Percentiles rank a stretch among this genome's conserved stretches.
phyloP scores from a whole-genome alignment of 345 rosid genomes.

The Boechera retrofracta region DNA sequence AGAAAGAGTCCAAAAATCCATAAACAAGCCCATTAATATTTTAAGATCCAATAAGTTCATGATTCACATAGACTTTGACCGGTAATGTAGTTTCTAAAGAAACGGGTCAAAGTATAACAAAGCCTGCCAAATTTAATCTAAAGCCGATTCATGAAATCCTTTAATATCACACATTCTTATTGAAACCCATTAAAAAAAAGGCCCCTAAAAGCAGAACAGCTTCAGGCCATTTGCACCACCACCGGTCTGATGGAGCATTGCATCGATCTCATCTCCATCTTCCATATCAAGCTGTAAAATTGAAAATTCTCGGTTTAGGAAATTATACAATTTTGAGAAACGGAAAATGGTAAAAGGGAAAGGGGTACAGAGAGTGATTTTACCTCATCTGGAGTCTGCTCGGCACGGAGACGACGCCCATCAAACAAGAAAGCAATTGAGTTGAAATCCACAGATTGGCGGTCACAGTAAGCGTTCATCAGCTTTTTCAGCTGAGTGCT shows the following conservation, averaged over 20 bases:
- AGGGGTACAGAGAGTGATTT: neutral
- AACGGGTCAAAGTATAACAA: conserved; percentile 25
- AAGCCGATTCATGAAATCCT: conserved; percentile 19
- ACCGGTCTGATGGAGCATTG: conserved; percentile 91
- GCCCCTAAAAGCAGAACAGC: conserved; percentile 32
- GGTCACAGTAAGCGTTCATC: conserved; percentile 84
- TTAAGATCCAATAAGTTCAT: conserved; percentile 19
- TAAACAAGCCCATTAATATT: conserved; percentile 24
- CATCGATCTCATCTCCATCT: conserved; percentile 91
- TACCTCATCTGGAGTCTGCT: conserved; percentile 98
- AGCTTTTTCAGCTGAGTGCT: conserved; percentile 81
- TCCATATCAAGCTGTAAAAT: conserved; percentile 81
- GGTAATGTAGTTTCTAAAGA: conserved; percentile 2
- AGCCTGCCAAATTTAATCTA: conserved; percentile 21
- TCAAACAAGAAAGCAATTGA: conserved; percentile 88
- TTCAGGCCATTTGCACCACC: conserved; percentile 45
- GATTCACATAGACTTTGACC: conserved; percentile 26
- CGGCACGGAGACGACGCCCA: conserved; percentile 83
- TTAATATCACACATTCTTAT: conserved; percentile 22
- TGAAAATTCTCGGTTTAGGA: neutral
- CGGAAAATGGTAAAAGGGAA: neutral
- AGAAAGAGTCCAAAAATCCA: neutral
- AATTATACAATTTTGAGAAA: neutral
- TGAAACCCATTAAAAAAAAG: neutral
- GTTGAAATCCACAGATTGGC: conserved; percentile 76